Evolutionary conservation across 2,329 filamentous ascomycete genomes (phyloP).

Genomic region (Canariomyces notabilis): DNA sequence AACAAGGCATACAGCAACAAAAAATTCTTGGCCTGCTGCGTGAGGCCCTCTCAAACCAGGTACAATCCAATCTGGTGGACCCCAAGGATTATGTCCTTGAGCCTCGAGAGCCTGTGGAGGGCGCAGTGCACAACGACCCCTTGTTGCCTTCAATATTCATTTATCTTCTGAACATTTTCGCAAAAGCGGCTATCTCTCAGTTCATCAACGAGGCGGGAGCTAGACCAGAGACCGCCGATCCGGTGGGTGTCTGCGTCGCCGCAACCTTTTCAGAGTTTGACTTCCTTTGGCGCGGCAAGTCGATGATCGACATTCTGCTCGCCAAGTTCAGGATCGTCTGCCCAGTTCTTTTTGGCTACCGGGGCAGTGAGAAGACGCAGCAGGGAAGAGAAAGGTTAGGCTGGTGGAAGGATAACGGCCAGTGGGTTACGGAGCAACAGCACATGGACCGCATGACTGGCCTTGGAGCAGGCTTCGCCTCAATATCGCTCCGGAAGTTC

Average conservation of each 20-base stretch:
- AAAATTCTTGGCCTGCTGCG: slow-evolving; percentile 49
- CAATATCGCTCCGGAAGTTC: slow-evolving; percentile 79
- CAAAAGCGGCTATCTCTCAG: slow-evolving; percentile 63
- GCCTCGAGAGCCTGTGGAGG: slow-evolving; percentile 36
- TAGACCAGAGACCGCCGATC: slow-evolving; percentile 59
- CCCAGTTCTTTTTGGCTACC: slow-evolving; percentile 80
- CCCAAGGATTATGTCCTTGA: slow-evolving; percentile 47
- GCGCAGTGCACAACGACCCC: slow-evolving; percentile 39
- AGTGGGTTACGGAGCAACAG: slow-evolving; percentile 62
- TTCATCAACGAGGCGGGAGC: slow-evolving; percentile 58
- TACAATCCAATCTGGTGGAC: slow-evolving; percentile 46
- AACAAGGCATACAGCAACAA: slow-evolving; percentile 20
- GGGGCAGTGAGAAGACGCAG: slow-evolving; percentile 68
- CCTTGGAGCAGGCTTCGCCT: slow-evolving; percentile 76
- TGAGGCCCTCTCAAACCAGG: slow-evolving; percentile 43
- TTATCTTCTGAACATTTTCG: slow-evolving; percentile 68
- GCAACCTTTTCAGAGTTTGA: slow-evolving; percentile 62
- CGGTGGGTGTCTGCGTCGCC: slow-evolving; percentile 64
- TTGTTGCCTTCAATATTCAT: slow-evolving; percentile 56
- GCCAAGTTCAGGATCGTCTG: slow-evolving; percentile 78
- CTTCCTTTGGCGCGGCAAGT: slow-evolving; percentile 58
- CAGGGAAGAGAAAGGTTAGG: slow-evolving; percentile 64
- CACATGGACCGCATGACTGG: slow-evolving; percentile 82
- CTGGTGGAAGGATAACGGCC: slow-evolving; percentile 60
- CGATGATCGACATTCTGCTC: slow-evolving; percentile 70